A percentile compares a stretch with the other conserved stretches of the same genome.
phyloP scores from a whole-genome alignment of 306 rosid species.

The Hippophae rhamnoides region DNA sequence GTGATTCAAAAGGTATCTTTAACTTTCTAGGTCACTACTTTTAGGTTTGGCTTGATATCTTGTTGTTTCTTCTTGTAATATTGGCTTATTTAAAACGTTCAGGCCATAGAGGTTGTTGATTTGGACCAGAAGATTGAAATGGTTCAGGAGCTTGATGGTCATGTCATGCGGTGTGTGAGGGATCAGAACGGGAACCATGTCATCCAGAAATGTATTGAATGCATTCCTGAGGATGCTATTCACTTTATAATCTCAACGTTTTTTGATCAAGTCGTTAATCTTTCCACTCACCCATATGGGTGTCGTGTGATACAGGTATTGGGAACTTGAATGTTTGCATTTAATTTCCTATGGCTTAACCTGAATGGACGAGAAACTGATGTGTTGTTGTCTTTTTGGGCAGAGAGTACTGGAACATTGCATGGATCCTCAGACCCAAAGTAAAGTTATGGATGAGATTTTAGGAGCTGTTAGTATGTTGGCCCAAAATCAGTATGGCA shows the following conservation, averaged over 20 bases:
- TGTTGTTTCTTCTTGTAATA: not conserved
- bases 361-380: not conserved
- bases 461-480: constrained; percentile 86
- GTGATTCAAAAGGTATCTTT: constrained; percentile 85
- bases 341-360: not conserved
- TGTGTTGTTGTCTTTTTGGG: constrained; percentile 10
- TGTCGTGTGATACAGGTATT: constrained; percentile 89
- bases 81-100: not conserved
- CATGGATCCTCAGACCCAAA: constrained; percentile 50
- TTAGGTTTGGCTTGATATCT: constrained; percentile 3
- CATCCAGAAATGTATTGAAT: constrained; percentile 88
- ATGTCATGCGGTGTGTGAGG: constrained; percentile 88
- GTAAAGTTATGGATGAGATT: constrained; percentile 87
- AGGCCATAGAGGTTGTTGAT: constrained; percentile 99
- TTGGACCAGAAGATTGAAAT: constrained; percentile 79
- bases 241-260: constrained; percentile 75
- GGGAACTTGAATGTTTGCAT: not conserved
- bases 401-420: constrained; percentile 97
- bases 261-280: constrained; percentile 79
- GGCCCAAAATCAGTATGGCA: constrained; percentile 97
- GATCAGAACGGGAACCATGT: constrained; percentile 99
- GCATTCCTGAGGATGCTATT: constrained; percentile 80
- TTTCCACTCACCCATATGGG: constrained; percentile 94
- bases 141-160: constrained; percentile 88
- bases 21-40: not conserved